phyloP scores from a whole-genome alignment of 495 filamentous ascomycete species.

The Xanthoparmelia taractica region DNA sequence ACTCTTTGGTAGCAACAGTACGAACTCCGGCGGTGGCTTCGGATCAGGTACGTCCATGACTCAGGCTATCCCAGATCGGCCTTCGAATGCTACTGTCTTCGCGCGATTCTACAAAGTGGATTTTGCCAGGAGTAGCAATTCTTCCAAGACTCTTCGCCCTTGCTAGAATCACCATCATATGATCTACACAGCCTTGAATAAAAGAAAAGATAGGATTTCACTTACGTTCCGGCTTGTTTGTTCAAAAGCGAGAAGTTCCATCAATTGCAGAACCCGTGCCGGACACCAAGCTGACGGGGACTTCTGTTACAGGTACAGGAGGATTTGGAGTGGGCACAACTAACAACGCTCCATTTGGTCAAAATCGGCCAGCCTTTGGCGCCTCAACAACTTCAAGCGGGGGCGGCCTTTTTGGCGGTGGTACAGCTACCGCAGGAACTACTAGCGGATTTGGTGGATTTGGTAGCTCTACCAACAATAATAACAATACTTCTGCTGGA shows the following conservation, averaged over 20 bases:
- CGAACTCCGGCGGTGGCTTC: conserved; percentile 43
- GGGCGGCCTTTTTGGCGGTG: conserved; percentile 38
- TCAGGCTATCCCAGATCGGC: not conserved
- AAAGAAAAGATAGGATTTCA: not conserved
- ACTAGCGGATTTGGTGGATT: conserved; percentile 51
- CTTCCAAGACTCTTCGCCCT: conserved; percentile 21
- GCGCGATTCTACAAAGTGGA: not conserved
- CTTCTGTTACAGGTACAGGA: conserved; percentile 26
- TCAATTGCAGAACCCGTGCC: conserved; percentile 25
- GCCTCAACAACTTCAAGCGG: conserved; percentile 36
- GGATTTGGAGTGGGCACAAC: conserved; percentile 44
- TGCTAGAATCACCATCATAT: not conserved
- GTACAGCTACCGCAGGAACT: conserved; percentile 37
- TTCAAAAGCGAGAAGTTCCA: conserved; percentile 21
- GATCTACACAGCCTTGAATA: not conserved
- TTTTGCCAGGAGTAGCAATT: not conserved
- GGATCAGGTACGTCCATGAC: conserved; percentile 39
- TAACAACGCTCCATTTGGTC: conserved; percentile 30
- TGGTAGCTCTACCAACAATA: conserved; percentile 36
- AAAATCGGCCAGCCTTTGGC: conserved; percentile 34
- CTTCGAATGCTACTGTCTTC: not conserved
- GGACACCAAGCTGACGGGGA: conserved; percentile 17
- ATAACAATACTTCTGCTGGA: conserved; percentile 39
- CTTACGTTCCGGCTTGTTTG: not conserved
- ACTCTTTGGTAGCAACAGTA: conserved; percentile 44